Base-by-base conservation (phyloP, 2,329 filamentous ascomycete genomes). In the Alternaria metachromatica region DNA sequence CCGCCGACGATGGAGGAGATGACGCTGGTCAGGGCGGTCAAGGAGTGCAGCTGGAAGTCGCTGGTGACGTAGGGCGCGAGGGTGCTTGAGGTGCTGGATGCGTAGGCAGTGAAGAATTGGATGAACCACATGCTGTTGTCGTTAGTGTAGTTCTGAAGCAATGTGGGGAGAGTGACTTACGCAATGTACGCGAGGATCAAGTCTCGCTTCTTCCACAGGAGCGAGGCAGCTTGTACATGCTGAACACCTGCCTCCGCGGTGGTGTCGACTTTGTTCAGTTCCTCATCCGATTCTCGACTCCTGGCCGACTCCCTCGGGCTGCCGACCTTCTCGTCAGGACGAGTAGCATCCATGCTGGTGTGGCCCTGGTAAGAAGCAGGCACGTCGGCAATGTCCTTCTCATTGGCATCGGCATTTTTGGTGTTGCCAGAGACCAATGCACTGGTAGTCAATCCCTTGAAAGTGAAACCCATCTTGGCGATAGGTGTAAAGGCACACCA, bases 21-120 rank as follows among this genome's bases (percentile, higher is more conserved):
- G 62, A 82, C 77, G 46, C 68, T 69, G 4, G 79, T 81, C 26
- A 80, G 70, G 0, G 80, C 80, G 11, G 78, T 80, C 30, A 81
- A 72, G 6, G 76, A 80, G 66, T 80, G 80, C 43, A 68, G 23
- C 21, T 72, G 55, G 62, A 82, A 83, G 21, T 68, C 69, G 41
- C 75, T 79, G 10, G 80, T 80, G 62, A 85, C 82, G 56, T 80
- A 83, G 12, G 79, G 74, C 0, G 74, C 72, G 15, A 83, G 60
- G 18, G 81, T 82, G 55, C 77, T 76, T 26, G 81, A 79, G 37
- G 80, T 79, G 53, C 79, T 78, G 49, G 81, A 76, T 55, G 83
- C 77, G 60, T 85, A 77, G 21, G 82, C 82, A 59, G 86, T 85
- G 70, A 84, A 81, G 72, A 83, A 85, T 23, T 85, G 80, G 43